phyloP scores from a whole-genome alignment of 2,329 filamentous ascomycete species.

The Pseudopithomyces maydicus region DNA sequence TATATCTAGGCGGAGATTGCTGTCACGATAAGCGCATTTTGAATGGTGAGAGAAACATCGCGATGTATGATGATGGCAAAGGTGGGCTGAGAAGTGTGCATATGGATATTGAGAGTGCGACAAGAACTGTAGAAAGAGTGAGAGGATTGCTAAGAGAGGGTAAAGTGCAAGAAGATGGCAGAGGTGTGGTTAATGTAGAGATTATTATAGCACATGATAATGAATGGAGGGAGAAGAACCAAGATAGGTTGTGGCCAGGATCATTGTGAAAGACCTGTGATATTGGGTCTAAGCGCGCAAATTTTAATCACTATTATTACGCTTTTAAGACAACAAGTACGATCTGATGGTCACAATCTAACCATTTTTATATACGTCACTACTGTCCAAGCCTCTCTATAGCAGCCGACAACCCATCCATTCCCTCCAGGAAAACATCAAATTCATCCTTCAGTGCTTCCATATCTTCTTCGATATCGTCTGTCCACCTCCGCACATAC shows the following conservation, averaged over 20 bases:
- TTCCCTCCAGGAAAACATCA: slow-evolving; percentile 1
- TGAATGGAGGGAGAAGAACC: slow-evolving; percentile 52
- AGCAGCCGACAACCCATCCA: not conserved
- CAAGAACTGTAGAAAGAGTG: slow-evolving; percentile 50
- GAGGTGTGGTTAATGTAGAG: slow-evolving; percentile 45
- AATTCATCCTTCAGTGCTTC: not conserved
- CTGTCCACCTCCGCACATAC: slow-evolving; percentile 9
- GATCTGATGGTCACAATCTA: too few relatives aligned
- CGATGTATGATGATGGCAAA: slow-evolving; percentile 53
- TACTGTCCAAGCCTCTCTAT: not conserved
- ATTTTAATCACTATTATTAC: too few relatives aligned
- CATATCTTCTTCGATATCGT: slow-evolving; percentile 9
- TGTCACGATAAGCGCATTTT: slow-evolving; percentile 60
- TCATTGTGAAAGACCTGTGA: slow-evolving; percentile 5
- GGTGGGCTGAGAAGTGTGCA: slow-evolving; percentile 57
- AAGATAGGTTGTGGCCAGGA: slow-evolving; percentile 33
- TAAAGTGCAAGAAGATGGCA: slow-evolving; percentile 24
- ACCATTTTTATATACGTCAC: too few relatives aligned
- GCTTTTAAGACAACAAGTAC: too few relatives aligned
- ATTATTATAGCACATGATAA: slow-evolving; percentile 58
- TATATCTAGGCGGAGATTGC: slow-evolving; percentile 59
- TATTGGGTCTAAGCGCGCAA: too few relatives aligned
- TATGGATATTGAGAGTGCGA: slow-evolving; percentile 53
- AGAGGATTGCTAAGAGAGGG: slow-evolving; percentile 38
- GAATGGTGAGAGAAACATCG: slow-evolving; percentile 58